These are phyloP conservation scores for Rhododendron griersonianum DNA, from an alignment of 148 eudicot genomes.

Conservation along the genomic window DNA sequence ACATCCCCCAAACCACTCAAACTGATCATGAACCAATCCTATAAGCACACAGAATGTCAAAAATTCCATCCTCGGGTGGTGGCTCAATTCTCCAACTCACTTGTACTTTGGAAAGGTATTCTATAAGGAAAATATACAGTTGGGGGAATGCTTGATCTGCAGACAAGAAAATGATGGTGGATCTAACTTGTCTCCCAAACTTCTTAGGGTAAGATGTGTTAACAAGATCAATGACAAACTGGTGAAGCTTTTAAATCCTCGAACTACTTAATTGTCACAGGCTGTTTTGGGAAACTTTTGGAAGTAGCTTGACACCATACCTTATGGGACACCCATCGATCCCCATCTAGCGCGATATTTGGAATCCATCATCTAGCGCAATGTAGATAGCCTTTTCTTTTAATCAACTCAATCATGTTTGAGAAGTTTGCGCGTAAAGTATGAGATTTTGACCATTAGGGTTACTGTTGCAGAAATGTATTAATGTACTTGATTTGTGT, in stretches of 20 bases:
- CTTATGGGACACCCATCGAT: not conserved
- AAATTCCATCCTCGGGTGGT: not conserved
- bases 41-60: not conserved
- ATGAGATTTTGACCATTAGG: not conserved
- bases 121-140: not conserved
- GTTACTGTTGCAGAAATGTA: not conserved
- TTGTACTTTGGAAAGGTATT: not conserved
- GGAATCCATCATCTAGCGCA: not conserved
- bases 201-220: not conserved
- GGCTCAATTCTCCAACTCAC: not conserved
- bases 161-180: not conserved
- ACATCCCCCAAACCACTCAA: too few relatives aligned
- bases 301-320: not conserved
- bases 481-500: not conserved
- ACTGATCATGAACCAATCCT: not conserved
- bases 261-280: not conserved
- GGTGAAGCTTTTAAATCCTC: not conserved
- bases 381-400: not conserved
- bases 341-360: not conserved
- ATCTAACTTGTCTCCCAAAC: slow-evolving; percentile 2
- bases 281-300: not conserved
- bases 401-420: too few relatives aligned
- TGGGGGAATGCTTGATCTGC: not conserved
- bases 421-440: too few relatives aligned
- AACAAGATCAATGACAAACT: not conserved